Evolutionary conservation across 495 filamentous ascomycete genomes (phyloP).

Genomic region (Penicillium ochrochloron): DNA sequence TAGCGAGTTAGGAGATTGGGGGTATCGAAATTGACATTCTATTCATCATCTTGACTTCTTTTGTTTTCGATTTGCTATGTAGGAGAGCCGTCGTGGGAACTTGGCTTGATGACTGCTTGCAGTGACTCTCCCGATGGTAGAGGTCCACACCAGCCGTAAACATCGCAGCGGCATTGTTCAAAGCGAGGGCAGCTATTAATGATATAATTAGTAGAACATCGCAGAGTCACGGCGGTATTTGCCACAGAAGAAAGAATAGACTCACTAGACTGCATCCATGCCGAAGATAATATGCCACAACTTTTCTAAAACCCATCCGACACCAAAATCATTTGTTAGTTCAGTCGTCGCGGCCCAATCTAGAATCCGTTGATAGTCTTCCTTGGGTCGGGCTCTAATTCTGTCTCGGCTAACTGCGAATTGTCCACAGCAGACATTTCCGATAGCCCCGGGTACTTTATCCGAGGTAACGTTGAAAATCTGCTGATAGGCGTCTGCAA

Average conservation of each 20-base stretch:
- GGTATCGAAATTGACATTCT: background rate
- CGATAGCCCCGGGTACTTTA: conserved; percentile 43
- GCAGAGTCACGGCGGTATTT: background rate
- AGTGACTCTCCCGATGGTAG: conserved; percentile 40
- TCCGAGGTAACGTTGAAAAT: conserved; percentile 34
- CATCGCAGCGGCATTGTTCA: conserved; percentile 51
- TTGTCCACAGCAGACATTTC: conserved; percentile 55
- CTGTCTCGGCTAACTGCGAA: conserved; percentile 52
- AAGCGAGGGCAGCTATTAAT: conserved; percentile 40
- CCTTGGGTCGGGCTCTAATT: conserved; percentile 42
- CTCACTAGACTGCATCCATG: conserved; percentile 45
- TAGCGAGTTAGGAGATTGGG: background rate
- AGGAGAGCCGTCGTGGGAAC: background rate
- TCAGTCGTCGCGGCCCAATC: conserved; percentile 44
- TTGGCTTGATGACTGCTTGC: conserved; percentile 7
- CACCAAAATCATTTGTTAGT: conserved; percentile 43
- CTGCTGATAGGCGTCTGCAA: conserved; percentile 40
- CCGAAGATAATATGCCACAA: conserved; percentile 51
- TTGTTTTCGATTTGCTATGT: background rate
- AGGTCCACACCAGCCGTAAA: conserved; percentile 50
- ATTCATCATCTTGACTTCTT: background rate
- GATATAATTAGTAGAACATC: conserved; percentile 1
- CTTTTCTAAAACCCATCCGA: conserved; percentile 50
- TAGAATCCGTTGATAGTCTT: conserved; percentile 50
- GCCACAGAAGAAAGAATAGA: conserved; percentile 1